Percentiles rank a stretch among this genome's conserved stretches.
These are phyloP conservation scores for Termitomyces heimii DNA, from an alignment of 768 basidiomycete species.

Conservation along the genomic window DNA sequence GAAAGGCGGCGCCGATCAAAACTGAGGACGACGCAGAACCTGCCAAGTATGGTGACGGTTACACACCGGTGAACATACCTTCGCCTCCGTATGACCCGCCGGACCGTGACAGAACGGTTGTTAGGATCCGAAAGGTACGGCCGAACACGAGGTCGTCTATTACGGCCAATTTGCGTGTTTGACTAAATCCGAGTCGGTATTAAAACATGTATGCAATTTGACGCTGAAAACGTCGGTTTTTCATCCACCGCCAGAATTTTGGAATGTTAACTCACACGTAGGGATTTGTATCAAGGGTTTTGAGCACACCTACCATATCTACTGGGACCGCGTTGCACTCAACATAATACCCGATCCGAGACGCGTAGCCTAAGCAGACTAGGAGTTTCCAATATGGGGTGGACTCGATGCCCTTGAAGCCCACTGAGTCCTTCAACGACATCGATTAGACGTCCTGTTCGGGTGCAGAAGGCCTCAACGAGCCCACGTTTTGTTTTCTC, in stretches of 20 bases:
- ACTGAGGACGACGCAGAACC: too few relatives aligned
- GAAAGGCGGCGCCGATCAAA: too few relatives aligned
- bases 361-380: slow-evolving; percentile 51
- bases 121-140: slow-evolving; percentile 63
- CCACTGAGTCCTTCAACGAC: slow-evolving; percentile 74
- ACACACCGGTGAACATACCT: slow-evolving; percentile 63
- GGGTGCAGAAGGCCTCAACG: neutral
- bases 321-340: slow-evolving; percentile 55
- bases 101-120: slow-evolving; percentile 58
- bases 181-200: neutral
- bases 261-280: too few relatives aligned
- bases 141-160: slow-evolving; percentile 75
- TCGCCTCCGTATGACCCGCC: slow-evolving; percentile 89
- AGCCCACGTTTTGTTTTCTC: neutral
- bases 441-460: slow-evolving; percentile 50
- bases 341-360: slow-evolving; percentile 60
- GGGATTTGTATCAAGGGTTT: too few relatives aligned
- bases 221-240: too few relatives aligned
- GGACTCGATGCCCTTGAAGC: slow-evolving; percentile 65
- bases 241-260: too few relatives aligned
- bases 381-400: too few relatives aligned
- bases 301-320: too few relatives aligned
- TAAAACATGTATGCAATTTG: neutral
- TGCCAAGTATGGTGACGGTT: too few relatives aligned
- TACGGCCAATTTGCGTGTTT: slow-evolving; percentile 53